Evolutionary conservation across 2,329 filamentous ascomycete species (phyloP), one percentile per base, ranked within the genome.

Genomic region (Setomelanomma holmii): DNA sequence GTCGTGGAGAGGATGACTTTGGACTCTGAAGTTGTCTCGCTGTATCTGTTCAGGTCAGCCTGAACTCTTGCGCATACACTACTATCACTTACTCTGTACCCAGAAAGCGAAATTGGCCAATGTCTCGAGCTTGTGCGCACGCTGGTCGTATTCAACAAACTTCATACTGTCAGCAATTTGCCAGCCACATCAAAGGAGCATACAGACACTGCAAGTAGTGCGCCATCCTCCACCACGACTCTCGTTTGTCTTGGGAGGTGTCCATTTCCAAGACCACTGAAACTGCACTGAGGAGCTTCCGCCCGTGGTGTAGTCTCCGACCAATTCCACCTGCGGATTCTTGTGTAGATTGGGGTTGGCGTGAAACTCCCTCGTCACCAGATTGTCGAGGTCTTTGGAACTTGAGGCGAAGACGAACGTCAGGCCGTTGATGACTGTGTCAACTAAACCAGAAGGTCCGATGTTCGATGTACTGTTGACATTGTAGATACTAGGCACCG

Each of bases 261-360:
- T 91, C 92, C 93, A 99, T 80, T 89, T 95, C 95, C 95, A 99
- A 6, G 89, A 88, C 92, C 93, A 99, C 60, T 93, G 89, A 71
- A 97, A 97, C 27, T 91, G 87, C 23, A 96, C 88, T 1, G 91
- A 93, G 5, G 89, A 80, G 66, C 82, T 90, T n/a, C 93, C 93
- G 24, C 84, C 86, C 0, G 95, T 99, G 2, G 85, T 84, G 71
- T 89, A 97, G 73, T 96, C 92, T 3, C 95, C 95, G n/a, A 99
- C 88, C 39, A 98, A 82, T 68, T 96, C 89, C 34, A 99, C 95
- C 71, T 98, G 98, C 48, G 92, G 84, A 71, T 97, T 98, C 73
- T 96, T 98, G 79, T 99, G 95, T 49, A 99, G 80, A 69, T 99
- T 99, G 1, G 95, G 95, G 69, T 99, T 92, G 61, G 93, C 92